phyloP scores from a whole-genome alignment of 1,139 yeast genomes.

The Candida albicans region DNA sequence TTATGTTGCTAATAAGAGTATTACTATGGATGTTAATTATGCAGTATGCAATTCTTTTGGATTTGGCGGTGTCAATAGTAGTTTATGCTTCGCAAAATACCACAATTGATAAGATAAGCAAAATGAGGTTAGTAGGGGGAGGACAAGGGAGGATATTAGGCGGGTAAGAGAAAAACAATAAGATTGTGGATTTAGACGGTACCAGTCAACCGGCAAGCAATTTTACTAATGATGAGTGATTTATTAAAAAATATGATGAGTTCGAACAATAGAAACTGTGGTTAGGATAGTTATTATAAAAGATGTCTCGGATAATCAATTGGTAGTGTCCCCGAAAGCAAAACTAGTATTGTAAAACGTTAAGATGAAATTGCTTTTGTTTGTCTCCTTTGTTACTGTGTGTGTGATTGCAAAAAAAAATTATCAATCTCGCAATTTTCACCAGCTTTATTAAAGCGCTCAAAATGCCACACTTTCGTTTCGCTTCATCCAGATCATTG shows the following conservation, averaged over 20 bases:
- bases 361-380: no score
- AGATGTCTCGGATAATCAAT: no score
- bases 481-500: no score
- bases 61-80: slow-evolving; percentile 94
- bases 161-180: background rate
- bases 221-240: no score
- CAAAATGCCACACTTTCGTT: slow-evolving; percentile 1
- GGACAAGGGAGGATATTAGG: no score
- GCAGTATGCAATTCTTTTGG: slow-evolving; percentile 93
- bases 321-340: no score
- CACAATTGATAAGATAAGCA: background rate
- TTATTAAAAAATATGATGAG: no score
- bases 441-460: background rate
- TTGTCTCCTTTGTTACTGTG: background rate
- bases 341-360: no score
- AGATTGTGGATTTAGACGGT: background rate
- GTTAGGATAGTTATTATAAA: no score
- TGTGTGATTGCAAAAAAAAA: background rate
- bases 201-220: no score
- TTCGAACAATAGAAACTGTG: no score
- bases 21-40: slow-evolving; percentile 40
- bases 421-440: background rate
- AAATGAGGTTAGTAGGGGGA: no score
- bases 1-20: slow-evolving; percentile 56
- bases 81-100: slow-evolving; percentile 34